A percentile compares a stretch with the other conserved stretches of the same genome.
phyloP scores from a whole-genome alignment of 805 yeast genomes.

The Ogataea ramenticola region DNA sequence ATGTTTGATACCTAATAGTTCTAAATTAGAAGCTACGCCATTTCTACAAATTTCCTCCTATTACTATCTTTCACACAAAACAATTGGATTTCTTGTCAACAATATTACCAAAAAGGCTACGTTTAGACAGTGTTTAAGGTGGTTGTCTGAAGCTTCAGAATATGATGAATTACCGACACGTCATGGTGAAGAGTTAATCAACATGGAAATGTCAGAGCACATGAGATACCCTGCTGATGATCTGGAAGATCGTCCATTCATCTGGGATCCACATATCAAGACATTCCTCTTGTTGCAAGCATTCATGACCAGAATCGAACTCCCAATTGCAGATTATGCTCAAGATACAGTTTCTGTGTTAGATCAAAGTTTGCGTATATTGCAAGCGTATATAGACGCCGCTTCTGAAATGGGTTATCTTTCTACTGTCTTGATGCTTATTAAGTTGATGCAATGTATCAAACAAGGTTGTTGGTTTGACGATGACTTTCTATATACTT shows the following conservation, averaged over 20 bases:
- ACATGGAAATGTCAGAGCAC: conserved; percentile 72
- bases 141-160: conserved; percentile 59
- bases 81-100: conserved; percentile 62
- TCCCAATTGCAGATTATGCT: conserved; percentile 91
- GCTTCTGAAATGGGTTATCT: conserved; percentile 77
- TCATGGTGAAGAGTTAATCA: conserved; percentile 86
- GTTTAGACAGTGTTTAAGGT: conserved; percentile 57
- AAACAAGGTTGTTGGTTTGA: conserved; percentile 89
- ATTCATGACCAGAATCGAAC: conserved; percentile 58
- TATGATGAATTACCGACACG: conserved; percentile 85
- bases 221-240: conserved; percentile 59
- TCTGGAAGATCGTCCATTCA: conserved; percentile 46
- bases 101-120: conserved; percentile 38
- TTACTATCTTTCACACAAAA: conserved; percentile 87
- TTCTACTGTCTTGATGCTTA: conserved; percentile 50
- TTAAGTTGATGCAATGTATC: conserved; percentile 73
- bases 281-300: conserved; percentile 70
- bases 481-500: conserved; percentile 53
- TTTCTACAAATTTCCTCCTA: conserved; percentile 81
- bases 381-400: conserved; percentile 89
- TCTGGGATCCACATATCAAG: conserved; percentile 87
- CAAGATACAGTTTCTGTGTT: conserved; percentile 91
- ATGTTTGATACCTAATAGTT: conserved; percentile 55
- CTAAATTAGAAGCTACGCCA: conserved; percentile 58
- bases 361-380: conserved; percentile 89